Base-by-base conservation (phyloP, 2,329 filamentous ascomycete genomes). In the Aspergillus pseudoglaucus region DNA sequence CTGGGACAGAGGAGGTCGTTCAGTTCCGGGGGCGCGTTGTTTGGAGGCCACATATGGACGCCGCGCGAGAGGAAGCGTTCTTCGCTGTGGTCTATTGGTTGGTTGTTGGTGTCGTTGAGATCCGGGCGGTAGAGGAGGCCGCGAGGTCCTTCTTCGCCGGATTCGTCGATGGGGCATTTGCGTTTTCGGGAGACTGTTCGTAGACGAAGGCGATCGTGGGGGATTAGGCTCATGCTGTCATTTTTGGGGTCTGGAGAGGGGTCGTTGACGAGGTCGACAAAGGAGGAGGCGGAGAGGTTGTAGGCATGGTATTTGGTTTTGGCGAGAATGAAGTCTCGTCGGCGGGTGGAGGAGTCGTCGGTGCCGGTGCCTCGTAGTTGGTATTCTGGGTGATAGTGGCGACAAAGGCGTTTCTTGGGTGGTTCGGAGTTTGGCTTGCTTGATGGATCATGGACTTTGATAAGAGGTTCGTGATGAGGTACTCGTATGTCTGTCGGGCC, bases 261-360 rank as follows among this genome's bases (percentile, higher is more conserved):
- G 46, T 74, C 70, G 25, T 68, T 71, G 39, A 75, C 67, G 14
- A 75, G 57, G 42, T 75, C 72, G 20, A 74, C 47, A 50, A 72
- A 74, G 9, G 68, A 62, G 7, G 65, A 63, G 20, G 68, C 60
- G 17, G 66, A 67, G 41, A 64, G 60, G 37, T 72, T 65, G 52
- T 74, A 74, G 20, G 63, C 61, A 45, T 67, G 67, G 49, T 67
- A 69, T 45, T 73, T 74, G 0, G 70, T 74, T 49, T 68, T 69
- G 14, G 68, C 69, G 3, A 71, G 58, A 39, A 72, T 73, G 49
- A 71, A 74, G 47, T 73, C 70, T 12, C 59, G 65, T 18, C 61
- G 60, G 1, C 41, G 46, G 6, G 53, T 46, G 9, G 55, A 17
- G 6, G 33, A 37, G 10, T 37, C n/a, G 6, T 37, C 7, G n/a